Evolutionary conservation across 306 rosid genomes (phyloP), one percentile per base, ranked within the genome.

Genomic region (Fragaria ananassa): DNA sequence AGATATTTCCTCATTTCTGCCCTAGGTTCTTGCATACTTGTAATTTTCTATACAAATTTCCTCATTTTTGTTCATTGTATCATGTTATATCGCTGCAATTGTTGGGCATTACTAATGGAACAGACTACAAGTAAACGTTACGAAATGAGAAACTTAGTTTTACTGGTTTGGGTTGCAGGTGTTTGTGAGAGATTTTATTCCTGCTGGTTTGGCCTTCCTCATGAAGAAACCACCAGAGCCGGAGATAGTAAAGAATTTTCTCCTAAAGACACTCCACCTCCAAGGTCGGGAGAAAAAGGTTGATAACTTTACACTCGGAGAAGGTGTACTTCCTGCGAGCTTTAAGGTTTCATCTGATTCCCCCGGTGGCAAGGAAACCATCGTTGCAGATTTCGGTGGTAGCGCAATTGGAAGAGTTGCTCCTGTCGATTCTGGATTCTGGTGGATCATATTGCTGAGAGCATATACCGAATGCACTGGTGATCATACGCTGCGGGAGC

Each of bases 381-480:
- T 81, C 6, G 74, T 71, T 64, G 85, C 78, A 0, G 81, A 81
- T 77, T 81, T 76, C 54, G 81, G 85, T 27, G 85, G 74, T 5
- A 81, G 75, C 42, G 81, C 85, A n/a, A 81, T 81, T 54, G 85
- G 85, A 72, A 76, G 85, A 76, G 85, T 81, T 65, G 85, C 78
- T 21, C 81, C 81, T 3, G 78, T 81, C 14, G 85, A 81, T 47
- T 81, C 81, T 29, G 85, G 85, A 4, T 81, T 81, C 63, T 81
- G 81, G 81, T 81, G 81, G 78, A 81, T 81, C 41, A 77, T 81
- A 37, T 58, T 81, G 64, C 75, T 77, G 13, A 31, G 78, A 37
- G 35, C 81, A 71, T 76, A 81, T 45, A 63, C 68, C 35, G 66
- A 72, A 68, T 44, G 63, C 37, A 81, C 78, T 8, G 15, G 31